Conservation (phyloP, 352 stramenopile species). For the Blastocystis sp. region DNA sequence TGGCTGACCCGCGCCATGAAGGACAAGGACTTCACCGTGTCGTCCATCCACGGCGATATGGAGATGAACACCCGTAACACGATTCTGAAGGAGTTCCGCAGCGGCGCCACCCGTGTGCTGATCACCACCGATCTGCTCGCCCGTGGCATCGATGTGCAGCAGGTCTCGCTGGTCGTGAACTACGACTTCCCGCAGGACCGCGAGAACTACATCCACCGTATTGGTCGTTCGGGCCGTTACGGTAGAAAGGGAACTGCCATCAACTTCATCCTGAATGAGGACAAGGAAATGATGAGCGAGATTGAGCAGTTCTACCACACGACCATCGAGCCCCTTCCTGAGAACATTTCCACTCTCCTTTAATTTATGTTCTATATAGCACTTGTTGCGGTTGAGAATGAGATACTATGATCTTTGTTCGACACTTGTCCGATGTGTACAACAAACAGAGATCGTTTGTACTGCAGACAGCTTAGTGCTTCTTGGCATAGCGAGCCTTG, state of each 20-base stretch:
- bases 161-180: constrained; percentile 94
- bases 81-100: constrained; percentile 99
- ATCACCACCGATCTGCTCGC: constrained; percentile 98
- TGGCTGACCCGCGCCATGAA: constrained; percentile 99
- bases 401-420: background rate
- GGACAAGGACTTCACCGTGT: constrained; percentile 97
- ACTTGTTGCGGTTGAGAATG: constrained; percentile 36
- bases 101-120: constrained; percentile 93
- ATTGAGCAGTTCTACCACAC: constrained; percentile 99
- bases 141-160: constrained; percentile 99
- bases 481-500: constrained; percentile 97
- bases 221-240: constrained; percentile 98
- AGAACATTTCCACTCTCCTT: constrained; percentile 98
- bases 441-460: constrained; percentile 61
- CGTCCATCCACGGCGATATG: constrained; percentile 99
- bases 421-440: background rate
- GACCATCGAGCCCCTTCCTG: constrained; percentile 98
- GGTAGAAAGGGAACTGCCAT: constrained; percentile 99
- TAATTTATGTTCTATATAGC: constrained; percentile 76
- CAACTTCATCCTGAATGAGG: constrained; percentile 98
- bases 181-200: constrained; percentile 98
- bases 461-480: constrained; percentile 78
- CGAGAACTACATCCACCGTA: constrained; percentile 99
- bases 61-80: constrained; percentile 97
- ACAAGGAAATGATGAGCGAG: constrained; percentile 95